Evolutionary conservation across 495 filamentous ascomycete genomes (phyloP).

Genomic region (Parachaetomium inaequale): DNA sequence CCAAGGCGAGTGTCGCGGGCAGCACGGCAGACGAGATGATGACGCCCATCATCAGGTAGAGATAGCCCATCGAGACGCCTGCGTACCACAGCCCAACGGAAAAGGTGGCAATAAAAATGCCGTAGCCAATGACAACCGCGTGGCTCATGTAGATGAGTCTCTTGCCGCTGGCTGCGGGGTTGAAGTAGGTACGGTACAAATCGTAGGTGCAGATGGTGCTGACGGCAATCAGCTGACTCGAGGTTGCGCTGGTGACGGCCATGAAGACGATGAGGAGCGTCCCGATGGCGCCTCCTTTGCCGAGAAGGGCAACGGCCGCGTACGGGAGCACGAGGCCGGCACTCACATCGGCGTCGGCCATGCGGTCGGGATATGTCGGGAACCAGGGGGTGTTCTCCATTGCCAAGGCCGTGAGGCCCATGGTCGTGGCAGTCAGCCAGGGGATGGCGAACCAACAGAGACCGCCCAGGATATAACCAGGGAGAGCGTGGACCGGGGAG

Average conservation of each 20-base stretch:
- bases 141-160: slow-evolving; percentile 86
- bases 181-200: slow-evolving; percentile 70
- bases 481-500: slow-evolving; percentile 80
- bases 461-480: slow-evolving; percentile 88
- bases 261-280: slow-evolving; percentile 90
- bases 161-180: slow-evolving; percentile 64
- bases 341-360: slow-evolving; percentile 70
- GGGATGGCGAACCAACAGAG: slow-evolving; percentile 95
- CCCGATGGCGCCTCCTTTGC: slow-evolving; percentile 79
- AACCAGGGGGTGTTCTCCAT: slow-evolving; percentile 72
- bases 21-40: slow-evolving; percentile 85
- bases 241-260: slow-evolving; percentile 89
- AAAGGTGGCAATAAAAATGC: slow-evolving; percentile 80
- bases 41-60: slow-evolving; percentile 89
- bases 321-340: slow-evolving; percentile 87
- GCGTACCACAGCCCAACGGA: slow-evolving; percentile 73
- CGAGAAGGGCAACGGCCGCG: slow-evolving; percentile 83
- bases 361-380: slow-evolving; percentile 67
- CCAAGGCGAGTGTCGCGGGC: slow-evolving; percentile 72
- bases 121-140: slow-evolving; percentile 68
- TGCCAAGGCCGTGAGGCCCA: slow-evolving; percentile 86
- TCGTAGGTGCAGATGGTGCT: slow-evolving; percentile 94
- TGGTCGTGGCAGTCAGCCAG: slow-evolving; percentile 87
- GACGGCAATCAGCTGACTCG: slow-evolving; percentile 87
- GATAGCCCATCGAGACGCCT: slow-evolving; percentile 54